Base-by-base conservation (phyloP, 73 alveolate species). In the Blepharisma japonicum region DNA sequence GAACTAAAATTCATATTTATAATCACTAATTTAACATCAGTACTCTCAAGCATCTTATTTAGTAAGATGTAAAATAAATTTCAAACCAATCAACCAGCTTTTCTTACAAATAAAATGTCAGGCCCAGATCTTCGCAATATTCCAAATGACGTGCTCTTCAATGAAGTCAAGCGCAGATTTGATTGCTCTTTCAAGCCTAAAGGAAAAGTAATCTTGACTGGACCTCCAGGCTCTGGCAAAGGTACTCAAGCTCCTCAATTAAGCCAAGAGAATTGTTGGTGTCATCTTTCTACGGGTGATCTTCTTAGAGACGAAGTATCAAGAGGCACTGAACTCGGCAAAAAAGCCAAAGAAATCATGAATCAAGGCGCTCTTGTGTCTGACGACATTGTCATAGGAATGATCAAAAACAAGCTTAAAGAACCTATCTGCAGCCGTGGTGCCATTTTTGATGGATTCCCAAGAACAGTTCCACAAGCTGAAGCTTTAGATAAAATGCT, bases 401-500 rank as follows among this genome's bases (percentile, higher is more conserved):
- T 95, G 68, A 93, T 95, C 55, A 89, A 91, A 49, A 96, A 91
- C 66, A 91, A 95, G 56, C 81, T 93, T 81, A 84, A 88, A 32
- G 88, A 91, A 89, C 97, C 98, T 14, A 97, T 91, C 77, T 93
- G 98, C 80, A 92, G 88, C 71, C 70, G 91, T 46, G 99, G 99
- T 71, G 83, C 93, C 55, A 94, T 95, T 77, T 76, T 95, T 50
- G 99, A 95, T 80, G 99, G 99, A 21, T 93, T 95, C 83, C 99
- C 99, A 18, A 85, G 99, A 77, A 95, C 96, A 45, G 83, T 85
- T 45, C 88, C 88, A 46, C 93, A 91, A 67, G 97, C 97, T 7
- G 77, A 86, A 68, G 92, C 94, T 18, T 82, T 91, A 45, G 97
- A 91, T 71, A 48, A 71, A 46, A 89, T 91, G 96, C 78, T 91